These are phyloP conservation scores for Fraxinus anomala DNA, from an alignment of 257 asterid species.

Conservation along the genomic window DNA sequence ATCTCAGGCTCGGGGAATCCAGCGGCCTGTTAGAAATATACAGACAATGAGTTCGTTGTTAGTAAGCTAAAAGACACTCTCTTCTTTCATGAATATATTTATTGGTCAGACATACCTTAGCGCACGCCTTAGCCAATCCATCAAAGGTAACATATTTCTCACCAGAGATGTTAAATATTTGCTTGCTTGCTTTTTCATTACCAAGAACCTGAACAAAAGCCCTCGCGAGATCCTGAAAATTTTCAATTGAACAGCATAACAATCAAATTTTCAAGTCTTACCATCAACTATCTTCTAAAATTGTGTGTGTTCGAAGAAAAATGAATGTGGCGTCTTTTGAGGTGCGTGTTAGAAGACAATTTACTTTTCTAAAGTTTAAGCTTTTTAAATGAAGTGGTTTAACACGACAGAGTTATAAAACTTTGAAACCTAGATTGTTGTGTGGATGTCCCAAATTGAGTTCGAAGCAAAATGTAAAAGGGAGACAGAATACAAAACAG, in stretches of 20 bases:
- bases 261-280: not conserved
- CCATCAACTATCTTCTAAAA: not conserved
- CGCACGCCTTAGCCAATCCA: conserved; percentile 95
- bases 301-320: not conserved
- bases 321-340: not conserved
- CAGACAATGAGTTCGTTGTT: not conserved
- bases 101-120: conserved; percentile 54
- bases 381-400: not conserved
- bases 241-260: conserved; percentile 8
- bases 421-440: not conserved
- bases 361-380: not conserved
- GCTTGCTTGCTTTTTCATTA: conserved; percentile 83
- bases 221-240: conserved; percentile 75
- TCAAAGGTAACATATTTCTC: conserved; percentile 91
- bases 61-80: not conserved
- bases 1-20: conserved; percentile 99
- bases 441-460: not conserved
- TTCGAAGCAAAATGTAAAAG: not conserved
- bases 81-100: not conserved
- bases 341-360: not conserved
- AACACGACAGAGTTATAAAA: no score
- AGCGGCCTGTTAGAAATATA: conserved; percentile 61
- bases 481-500: not conserved
- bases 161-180: conserved; percentile 92
- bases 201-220: conserved; percentile 90